phyloP scores from a whole-genome alignment of 2,329 filamentous ascomycete species.

The Colletotrichum sp. region DNA sequence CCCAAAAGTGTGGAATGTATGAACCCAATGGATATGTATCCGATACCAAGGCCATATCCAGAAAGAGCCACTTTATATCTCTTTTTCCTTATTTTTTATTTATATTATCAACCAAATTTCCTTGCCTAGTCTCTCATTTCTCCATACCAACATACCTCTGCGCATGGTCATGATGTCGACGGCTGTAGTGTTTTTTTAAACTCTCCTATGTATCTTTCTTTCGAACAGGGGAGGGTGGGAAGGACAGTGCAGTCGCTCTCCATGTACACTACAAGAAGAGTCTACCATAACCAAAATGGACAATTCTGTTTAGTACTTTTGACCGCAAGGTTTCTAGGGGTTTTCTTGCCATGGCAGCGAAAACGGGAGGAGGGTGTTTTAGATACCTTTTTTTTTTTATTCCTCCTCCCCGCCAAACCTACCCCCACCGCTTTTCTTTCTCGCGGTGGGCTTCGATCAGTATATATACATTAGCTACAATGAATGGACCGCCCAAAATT shows the following conservation, averaged over 20 bases:
- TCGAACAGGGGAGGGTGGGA: background rate
- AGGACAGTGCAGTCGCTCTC: background rate
- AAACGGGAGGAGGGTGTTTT: background rate
- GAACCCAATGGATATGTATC: conserved; percentile 3
- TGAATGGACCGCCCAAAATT: background rate
- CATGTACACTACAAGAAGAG: background rate
- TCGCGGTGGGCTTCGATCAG: background rate
- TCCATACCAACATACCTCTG: conserved; percentile 1
- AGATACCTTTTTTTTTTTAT: conserved; percentile 3
- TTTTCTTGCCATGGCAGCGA: background rate
- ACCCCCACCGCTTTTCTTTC: background rate
- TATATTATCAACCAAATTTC: conserved; percentile 3
- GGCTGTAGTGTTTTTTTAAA: background rate
- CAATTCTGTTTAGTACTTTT: background rate
- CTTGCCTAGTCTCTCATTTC: conserved; percentile 9
- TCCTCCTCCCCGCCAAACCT: background rate
- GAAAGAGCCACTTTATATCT: conserved; percentile 19
- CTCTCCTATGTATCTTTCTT: background rate
- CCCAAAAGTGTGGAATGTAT: conserved; percentile 16
- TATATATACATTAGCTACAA: background rate
- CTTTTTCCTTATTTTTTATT: conserved; percentile 21
- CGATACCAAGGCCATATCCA: background rate
- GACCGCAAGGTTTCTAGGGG: conserved; percentile 1
- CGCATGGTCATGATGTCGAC: conserved; percentile 15
- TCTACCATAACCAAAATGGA: background rate